Evolutionary conservation across 108 stramenopile genomes (phyloP).

Genomic region (Pseudonitzschia delicatissima): DNA sequence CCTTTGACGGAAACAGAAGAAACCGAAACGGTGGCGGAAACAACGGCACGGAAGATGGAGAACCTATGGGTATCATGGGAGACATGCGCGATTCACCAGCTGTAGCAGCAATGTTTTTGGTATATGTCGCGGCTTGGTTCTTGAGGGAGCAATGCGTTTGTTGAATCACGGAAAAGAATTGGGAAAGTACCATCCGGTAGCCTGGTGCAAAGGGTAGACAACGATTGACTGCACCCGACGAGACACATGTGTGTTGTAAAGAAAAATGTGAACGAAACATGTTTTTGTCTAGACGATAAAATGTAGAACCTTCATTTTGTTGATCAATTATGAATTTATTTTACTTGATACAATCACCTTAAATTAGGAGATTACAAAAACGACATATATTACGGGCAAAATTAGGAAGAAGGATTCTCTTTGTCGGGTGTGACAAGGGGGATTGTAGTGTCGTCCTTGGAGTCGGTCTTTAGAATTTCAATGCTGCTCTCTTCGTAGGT

Average conservation of each 20-base stretch:
- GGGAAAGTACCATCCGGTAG: no score
- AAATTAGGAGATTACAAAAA: background rate
- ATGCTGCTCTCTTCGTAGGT: conserved; percentile 32
- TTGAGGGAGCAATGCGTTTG: conserved; percentile 78
- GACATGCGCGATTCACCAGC: conserved; percentile 71
- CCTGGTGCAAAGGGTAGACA: no score
- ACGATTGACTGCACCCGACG: no score
- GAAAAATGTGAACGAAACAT: no score
- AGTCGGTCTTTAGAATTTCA: conserved; percentile 35
- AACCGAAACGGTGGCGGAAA: conserved; percentile 18
- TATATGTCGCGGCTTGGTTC: conserved; percentile 77
- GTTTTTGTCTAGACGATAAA: no score
- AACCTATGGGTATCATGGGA: conserved; percentile 75
- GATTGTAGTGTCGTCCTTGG: conserved; percentile 25
- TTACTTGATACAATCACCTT: no score
- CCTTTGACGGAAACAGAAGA: conserved; percentile 27
- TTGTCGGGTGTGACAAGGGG: conserved; percentile 16
- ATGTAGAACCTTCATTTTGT: no score
- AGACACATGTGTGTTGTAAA: no score
- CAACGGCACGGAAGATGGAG: conserved; percentile 11
- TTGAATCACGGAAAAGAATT: no score
- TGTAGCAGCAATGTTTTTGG: conserved; percentile 79
- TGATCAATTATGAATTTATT: no score
- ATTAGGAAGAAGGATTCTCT: background rate
- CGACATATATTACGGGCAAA: conserved; percentile 1